A percentile compares a stretch with the other conserved stretches of the same genome.
Conservation (phyloP, 495 filamentous ascomycete genomes). For the Cercophora samala region DNA sequence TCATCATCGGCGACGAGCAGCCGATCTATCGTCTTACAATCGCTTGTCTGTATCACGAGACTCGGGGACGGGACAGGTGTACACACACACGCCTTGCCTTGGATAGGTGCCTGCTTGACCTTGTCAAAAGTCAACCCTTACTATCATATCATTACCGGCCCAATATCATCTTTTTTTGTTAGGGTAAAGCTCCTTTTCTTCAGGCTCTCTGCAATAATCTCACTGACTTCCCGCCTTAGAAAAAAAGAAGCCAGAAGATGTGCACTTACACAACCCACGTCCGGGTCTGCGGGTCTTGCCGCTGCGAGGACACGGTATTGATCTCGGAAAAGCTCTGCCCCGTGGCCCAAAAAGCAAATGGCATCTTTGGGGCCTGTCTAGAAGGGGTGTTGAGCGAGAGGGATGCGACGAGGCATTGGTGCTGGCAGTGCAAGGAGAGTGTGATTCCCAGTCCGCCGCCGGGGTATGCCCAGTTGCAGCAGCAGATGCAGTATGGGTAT, state of each 20-base stretch:
- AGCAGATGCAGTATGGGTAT: not conserved
- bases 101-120: no score
- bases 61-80: no score
- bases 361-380: conserved; percentile 41
- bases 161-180: no score
- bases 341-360: conserved; percentile 21
- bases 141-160: no score
- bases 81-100: no score
- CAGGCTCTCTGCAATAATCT: no score
- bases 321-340: conserved; percentile 43
- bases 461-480: not conserved
- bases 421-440: conserved; percentile 41
- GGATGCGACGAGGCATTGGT: conserved; percentile 35
- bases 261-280: conserved; percentile 44
- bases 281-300: conserved; percentile 37
- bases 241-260: conserved; percentile 28
- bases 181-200: no score
- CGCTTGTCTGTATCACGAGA: not conserved
- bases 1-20: not conserved
- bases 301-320: conserved; percentile 40
- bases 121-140: no score
- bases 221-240: not conserved
- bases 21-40: not conserved
- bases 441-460: not conserved
- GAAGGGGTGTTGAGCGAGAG: conserved; percentile 30